Percentiles rank a stretch among this genome's conserved stretches.
Conservation (phyloP, 768 basidiomycete genomes). For the Candolleomyces eurysporus region DNA sequence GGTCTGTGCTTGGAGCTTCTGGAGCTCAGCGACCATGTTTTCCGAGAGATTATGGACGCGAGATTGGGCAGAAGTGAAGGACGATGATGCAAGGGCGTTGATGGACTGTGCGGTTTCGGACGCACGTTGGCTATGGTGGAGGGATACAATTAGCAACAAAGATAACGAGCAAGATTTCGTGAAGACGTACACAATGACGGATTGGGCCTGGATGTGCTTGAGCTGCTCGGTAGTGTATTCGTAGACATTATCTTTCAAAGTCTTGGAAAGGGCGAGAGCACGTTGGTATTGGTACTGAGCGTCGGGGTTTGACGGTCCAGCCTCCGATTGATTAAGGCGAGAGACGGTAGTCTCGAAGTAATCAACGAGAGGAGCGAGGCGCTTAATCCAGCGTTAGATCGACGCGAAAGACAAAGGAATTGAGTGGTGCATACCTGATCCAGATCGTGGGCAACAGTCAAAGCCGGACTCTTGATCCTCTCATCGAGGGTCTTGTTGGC, state of each 20-base stretch:
- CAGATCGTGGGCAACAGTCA: conserved; percentile 60
- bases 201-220: conserved; percentile 68
- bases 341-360: conserved; percentile 60
- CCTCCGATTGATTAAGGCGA: conserved; percentile 46
- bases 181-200: conserved; percentile 54
- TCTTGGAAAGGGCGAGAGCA: conserved; percentile 61
- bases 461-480: conserved; percentile 61
- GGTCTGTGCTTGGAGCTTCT: conserved; percentile 62
- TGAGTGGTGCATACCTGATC: conserved; percentile 55
- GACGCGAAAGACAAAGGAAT: background rate
- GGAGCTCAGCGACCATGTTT: conserved; percentile 63
- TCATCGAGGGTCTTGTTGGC: conserved; percentile 68
- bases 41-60: conserved; percentile 62
- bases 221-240: conserved; percentile 70
- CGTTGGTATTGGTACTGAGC: conserved; percentile 79
- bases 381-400: conserved; percentile 32
- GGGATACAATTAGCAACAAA: background rate
- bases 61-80: conserved; percentile 50
- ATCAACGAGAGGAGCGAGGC: conserved; percentile 73
- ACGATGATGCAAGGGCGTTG: conserved; percentile 56
- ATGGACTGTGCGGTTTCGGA: conserved; percentile 65
- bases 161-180: background rate
- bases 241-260: conserved; percentile 59
- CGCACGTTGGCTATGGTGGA: conserved; percentile 56
- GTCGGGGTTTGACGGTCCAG: conserved; percentile 47